These are phyloP conservation scores for Fistulina hepatica DNA, from an alignment of 1,284 basidiomycete genomes.

Conservation along the genomic window DNA sequence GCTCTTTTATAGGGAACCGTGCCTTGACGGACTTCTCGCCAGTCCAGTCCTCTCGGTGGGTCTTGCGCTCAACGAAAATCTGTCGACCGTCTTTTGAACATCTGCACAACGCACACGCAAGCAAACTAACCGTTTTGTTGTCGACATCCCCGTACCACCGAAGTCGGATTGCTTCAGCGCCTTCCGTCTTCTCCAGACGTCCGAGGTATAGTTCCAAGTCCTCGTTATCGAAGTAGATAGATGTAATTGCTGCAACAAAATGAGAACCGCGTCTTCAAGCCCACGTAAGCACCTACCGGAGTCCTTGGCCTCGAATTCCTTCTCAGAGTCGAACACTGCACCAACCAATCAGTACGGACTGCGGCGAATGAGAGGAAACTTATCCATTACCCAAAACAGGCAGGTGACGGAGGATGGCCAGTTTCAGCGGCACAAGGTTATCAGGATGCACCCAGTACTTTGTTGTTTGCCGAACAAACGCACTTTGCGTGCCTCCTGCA, in stretches of 20 bases:
- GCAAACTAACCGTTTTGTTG: constrained; percentile 54
- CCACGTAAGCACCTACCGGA: constrained; percentile 41
- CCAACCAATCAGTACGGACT: constrained; percentile 5
- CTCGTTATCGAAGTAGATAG: constrained; percentile 91
- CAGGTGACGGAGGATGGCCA: constrained; percentile 88
- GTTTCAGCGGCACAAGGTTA: constrained; percentile 91
- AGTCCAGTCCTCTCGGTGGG: constrained; percentile 98
- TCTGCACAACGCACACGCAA: constrained; percentile 4
- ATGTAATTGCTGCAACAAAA: constrained; percentile 56
- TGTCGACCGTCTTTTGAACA: constrained; percentile 28
- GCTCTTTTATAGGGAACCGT: constrained; percentile 94
- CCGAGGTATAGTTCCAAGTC: constrained; percentile 97
- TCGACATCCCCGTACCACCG: constrained; percentile 97
- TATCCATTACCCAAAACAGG: constrained; percentile 78
- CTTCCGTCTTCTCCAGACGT: constrained; percentile 96
- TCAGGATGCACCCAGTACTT: constrained; percentile 99
- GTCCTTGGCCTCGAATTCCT: constrained; percentile 87
- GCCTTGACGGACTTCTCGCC: constrained; percentile 99
- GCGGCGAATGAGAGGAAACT: neutral
- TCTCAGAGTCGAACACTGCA: constrained; percentile 89
- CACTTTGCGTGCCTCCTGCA: constrained; percentile 91
- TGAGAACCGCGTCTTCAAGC: neutral
- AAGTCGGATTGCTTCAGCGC: constrained; percentile 91
- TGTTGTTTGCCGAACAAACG: constrained; percentile 95
- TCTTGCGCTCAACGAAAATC: constrained; percentile 99